Evolutionary conservation across 2,329 filamentous ascomycete species (phyloP), one percentile per base, ranked within the genome.

Genomic region (Diaporthe citriasiana): DNA sequence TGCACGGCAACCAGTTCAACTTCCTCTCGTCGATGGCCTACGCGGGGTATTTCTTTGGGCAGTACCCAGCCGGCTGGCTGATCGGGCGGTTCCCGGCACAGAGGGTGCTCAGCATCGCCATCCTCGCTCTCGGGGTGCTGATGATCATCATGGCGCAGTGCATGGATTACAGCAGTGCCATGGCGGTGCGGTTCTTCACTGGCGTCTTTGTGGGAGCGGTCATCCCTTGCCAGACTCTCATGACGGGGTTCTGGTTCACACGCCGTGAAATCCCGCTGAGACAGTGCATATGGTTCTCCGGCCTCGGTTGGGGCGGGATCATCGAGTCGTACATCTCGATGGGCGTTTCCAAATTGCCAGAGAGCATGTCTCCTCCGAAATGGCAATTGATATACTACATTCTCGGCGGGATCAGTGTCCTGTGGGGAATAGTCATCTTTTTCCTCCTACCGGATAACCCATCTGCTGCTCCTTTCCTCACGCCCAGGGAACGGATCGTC

Each of bases 11-110:
- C 17, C 72, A 83, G 63, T 83, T 83, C 76, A 60, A 22, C 15
- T 42, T 38, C 33, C 35, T 60, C 22, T 42, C 56, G 8, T n/a
- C 56, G 13, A 42, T 84, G 78, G 77, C 83, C 0, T 84, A 84
- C 73, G 82, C 81, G 8, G 82, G 83, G 1, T 84, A 84, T 71
- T 84, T 84, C 79, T 80, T 84, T 68, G 83, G 83, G 2, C 82
- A 84, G 60, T 84, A 84, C 72, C 83, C 83, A 15, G 83, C 82
- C 63, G 82, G 82, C 8, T 83, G 81, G 82, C 76, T 84, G 0
- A 83, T 84, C 55, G 82, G 82, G 17, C 77, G 82, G 30, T 83
- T 77, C 63, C 81, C 80, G 1, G 82, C 83, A 0, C 82, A 84
- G 75, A 80, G 77, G 70, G 78, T 84, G 27, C 74, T 84, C 42